phyloP scores from a whole-genome alignment of 371 early-diverging fungal genomes.

The Mortierella sp. region DNA sequence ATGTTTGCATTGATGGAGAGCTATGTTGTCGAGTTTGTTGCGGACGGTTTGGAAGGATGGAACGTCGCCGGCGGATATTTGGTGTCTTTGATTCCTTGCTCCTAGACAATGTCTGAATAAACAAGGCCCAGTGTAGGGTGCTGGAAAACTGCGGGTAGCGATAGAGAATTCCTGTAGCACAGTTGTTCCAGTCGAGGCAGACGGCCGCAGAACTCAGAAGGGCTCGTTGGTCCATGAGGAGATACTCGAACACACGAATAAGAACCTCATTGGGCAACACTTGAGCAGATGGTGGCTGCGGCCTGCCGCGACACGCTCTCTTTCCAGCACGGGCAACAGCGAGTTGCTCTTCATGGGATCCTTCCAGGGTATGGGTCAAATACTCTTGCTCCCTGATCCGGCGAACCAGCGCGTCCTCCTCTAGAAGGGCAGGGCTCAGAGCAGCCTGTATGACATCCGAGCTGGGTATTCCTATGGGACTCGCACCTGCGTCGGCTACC shows the following conservation, averaged over 20 bases:
- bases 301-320: neutral
- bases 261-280: constrained; percentile 61
- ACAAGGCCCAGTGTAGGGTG: constrained; percentile 71
- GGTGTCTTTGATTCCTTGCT: constrained; percentile 46
- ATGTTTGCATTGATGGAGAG: constrained; percentile 10
- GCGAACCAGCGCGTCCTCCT: constrained; percentile 19
- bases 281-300: neutral
- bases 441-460: neutral
- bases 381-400: constrained; percentile 7
- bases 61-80: constrained; percentile 52
- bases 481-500: neutral
- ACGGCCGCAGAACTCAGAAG: constrained; percentile 60
- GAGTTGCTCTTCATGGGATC: neutral
- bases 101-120: constrained; percentile 65
- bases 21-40: constrained; percentile 9
- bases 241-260: constrained; percentile 57
- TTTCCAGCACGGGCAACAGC: constrained; percentile 27
- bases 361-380: neutral
- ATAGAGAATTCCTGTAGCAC: constrained; percentile 64
- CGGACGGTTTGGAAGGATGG: constrained; percentile 34
- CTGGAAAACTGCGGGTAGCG: constrained; percentile 59
- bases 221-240: constrained; percentile 53
- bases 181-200: constrained; percentile 64
- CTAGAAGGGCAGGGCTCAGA: constrained; percentile 5
- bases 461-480: neutral